Conservation (phyloP, 225 moss, liverwort and hornwort species). For the Pseudisothecium myosuroides region DNA sequence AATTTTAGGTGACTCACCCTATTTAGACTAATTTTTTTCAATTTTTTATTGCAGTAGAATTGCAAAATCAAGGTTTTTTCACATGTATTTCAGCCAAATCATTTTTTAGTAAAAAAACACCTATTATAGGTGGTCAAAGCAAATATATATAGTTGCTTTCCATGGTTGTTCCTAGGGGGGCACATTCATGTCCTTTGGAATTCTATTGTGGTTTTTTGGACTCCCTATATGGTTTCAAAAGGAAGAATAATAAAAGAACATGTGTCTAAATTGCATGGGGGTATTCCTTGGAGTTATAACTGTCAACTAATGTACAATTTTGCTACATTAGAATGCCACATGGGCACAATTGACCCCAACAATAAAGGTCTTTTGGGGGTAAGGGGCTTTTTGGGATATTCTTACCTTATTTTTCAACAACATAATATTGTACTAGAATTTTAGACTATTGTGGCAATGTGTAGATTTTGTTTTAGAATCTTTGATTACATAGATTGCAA, state of each 20-base stretch:
- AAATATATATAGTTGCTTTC: neutral
- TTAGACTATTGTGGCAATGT: neutral
- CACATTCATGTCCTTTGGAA: neutral
- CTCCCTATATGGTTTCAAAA: accelerated
- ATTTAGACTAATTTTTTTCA: neutral
- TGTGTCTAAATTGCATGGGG: accelerated
- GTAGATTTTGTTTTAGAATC: neutral
- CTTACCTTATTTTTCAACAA: neutral
- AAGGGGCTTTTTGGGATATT: neutral
- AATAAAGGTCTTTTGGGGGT: accelerated
- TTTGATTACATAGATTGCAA: neutral
- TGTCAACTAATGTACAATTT: too few species aligned
- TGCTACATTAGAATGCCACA: neutral
- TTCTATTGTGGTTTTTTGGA: neutral
- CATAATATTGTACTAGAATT: accelerated
- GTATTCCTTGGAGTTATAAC: too few species aligned
- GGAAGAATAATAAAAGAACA: neutral
- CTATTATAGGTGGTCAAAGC: too few species aligned
- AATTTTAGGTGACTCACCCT: too few species aligned
- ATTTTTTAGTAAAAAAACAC: neutral
- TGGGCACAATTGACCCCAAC: accelerated
- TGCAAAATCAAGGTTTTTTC: neutral
- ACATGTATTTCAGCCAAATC: neutral
- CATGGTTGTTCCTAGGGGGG: accelerated
- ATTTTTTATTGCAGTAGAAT: neutral